phyloP scores from a whole-genome alignment of 352 stramenopile genomes.

The Aphanomyces cochlioides region DNA sequence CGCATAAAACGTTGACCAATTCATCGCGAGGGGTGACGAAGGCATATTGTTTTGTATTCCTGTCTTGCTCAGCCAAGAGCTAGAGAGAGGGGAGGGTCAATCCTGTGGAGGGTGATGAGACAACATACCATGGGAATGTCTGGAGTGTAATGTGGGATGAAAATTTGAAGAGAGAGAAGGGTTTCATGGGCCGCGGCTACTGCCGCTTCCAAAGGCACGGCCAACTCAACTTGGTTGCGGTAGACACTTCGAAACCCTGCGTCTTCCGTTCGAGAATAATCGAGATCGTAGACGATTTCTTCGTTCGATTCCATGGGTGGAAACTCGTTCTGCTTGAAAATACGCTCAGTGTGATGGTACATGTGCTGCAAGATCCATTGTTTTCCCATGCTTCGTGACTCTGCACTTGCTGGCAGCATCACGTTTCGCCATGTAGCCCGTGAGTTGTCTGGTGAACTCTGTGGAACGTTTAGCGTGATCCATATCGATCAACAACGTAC shows the following conservation, averaged over 20 bases:
- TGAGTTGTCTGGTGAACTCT: not conserved
- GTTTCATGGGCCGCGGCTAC: not conserved
- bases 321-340: not conserved
- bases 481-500: not conserved
- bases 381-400: not conserved
- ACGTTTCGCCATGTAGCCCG: not conserved
- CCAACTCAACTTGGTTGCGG: not conserved
- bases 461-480: not conserved
- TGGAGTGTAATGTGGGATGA: not conserved
- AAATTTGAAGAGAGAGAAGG: not conserved
- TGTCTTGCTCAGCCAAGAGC: too few species aligned
- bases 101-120: too few species aligned
- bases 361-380: not conserved
- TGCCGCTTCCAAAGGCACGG: not conserved
- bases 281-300: not conserved
- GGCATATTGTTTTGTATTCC: too few species aligned
- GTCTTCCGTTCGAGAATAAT: not conserved
- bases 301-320: not conserved
- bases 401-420: not conserved
- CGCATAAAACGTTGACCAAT: too few species aligned
- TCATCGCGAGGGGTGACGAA: too few species aligned
- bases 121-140: not conserved
- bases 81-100: too few species aligned
- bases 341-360: not conserved
- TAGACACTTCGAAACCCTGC: not conserved